Conservation (phyloP, 306 rosid species). For the Prinsepia uniflora region DNA sequence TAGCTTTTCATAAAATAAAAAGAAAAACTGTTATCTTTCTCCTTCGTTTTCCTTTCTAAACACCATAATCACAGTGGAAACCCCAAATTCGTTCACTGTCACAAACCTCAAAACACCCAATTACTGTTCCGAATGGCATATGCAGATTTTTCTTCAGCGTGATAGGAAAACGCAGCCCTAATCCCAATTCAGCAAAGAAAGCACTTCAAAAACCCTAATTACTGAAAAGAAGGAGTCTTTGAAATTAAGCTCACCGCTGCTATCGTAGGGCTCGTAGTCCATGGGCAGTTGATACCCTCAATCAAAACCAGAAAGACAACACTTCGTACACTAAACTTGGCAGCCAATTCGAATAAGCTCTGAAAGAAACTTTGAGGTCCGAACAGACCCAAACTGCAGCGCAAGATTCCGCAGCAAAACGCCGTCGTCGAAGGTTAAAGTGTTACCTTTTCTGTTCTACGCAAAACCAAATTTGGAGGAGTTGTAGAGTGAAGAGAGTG, state of each 20-base stretch:
- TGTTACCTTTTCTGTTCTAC: neutral
- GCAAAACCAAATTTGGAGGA: neutral
- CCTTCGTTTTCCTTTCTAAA: neutral
- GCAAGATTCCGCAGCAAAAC: neutral
- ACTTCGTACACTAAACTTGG: neutral
- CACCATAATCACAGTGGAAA: neutral
- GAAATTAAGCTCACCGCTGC: conserved; percentile 67
- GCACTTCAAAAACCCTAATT: conserved; percentile 20
- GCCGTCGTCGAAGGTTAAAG: neutral
- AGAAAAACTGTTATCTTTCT: neutral
- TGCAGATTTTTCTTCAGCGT: neutral
- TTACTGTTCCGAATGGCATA: conserved; percentile 1
- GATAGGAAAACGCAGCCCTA: conserved; percentile 26
- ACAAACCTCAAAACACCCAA: conserved; percentile 9
- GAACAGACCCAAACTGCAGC: neutral
- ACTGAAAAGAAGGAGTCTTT: conserved; percentile 10
- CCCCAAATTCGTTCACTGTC: conserved; percentile 6
- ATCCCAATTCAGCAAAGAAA: conserved; percentile 19
- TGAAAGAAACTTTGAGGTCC: neutral
- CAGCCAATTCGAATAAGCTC: neutral
- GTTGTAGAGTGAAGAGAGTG: neutral
- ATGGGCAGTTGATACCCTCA: conserved; percentile 55
- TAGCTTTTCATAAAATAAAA: too few species aligned
- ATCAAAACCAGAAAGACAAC: neutral
- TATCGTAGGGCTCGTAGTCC: conserved; percentile 93